A percentile compares a stretch with the other conserved stretches of the same genome.
These are phyloP conservation scores for Clarireedia hainanense DNA, from an alignment of 2,329 filamentous ascomycete species.

Conservation along the genomic window DNA sequence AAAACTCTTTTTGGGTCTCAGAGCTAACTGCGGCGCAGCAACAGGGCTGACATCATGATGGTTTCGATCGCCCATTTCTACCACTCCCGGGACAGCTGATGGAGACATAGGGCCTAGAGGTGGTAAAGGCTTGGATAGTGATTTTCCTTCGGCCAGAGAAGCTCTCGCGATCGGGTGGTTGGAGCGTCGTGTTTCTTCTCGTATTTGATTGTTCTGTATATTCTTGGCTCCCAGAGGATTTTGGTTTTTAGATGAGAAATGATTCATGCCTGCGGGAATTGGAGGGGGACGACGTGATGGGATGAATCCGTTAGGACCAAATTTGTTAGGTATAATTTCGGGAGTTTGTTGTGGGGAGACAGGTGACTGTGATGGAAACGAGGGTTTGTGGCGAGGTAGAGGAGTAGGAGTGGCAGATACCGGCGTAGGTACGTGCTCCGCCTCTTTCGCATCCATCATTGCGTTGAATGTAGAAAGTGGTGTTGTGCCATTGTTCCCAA, in stretches of 20 bases:
- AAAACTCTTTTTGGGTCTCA: conserved; percentile 4
- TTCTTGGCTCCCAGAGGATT: not conserved
- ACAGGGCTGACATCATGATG: not conserved
- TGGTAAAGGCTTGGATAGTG: conserved; percentile 5
- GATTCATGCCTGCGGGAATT: not conserved
- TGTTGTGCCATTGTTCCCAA: not conserved
- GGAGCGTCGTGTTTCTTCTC: not conserved
- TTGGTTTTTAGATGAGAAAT: not conserved
- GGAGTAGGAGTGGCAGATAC: not conserved
- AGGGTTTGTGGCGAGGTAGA: not conserved
- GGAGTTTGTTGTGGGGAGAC: not conserved
- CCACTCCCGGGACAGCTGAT: not conserved
- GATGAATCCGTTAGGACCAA: conserved; percentile 7
- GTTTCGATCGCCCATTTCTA: conserved; percentile 3
- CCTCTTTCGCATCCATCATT: conserved; percentile 7
- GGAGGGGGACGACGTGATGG: conserved; percentile 8
- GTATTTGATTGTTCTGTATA: not conserved
- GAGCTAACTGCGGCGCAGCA: not conserved
- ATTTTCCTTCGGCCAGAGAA: conserved; percentile 1
- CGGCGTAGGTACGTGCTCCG: not conserved
- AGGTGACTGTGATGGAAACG: not conserved
- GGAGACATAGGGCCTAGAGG: conserved; percentile 3
- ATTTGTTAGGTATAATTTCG: not conserved
- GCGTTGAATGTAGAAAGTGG: conserved; percentile 20
- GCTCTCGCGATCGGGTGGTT: not conserved